A percentile compares a stretch with the other conserved stretches of the same genome.
Evolutionary conservation across 129 eudicot genomes (phyloP).

Genomic region (Sambucus nigra): DNA sequence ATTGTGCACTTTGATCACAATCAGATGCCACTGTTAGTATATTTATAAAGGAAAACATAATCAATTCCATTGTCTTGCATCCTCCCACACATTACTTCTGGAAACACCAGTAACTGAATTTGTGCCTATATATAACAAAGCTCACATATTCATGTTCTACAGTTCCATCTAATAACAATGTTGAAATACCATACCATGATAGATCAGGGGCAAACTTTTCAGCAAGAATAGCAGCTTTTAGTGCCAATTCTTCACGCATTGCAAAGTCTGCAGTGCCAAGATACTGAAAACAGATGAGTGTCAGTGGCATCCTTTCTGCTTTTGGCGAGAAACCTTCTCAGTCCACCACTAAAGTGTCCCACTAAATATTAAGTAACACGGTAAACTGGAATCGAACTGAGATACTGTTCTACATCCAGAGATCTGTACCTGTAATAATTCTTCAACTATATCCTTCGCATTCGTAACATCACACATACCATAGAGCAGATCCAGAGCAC

Average conservation of each 20-base stretch:
- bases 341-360: slow-evolving; percentile 4
- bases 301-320: slow-evolving; percentile 6
- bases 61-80: too few species aligned
- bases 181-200: slow-evolving; percentile 59
- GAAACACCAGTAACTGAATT: too few species aligned
- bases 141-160: not conserved
- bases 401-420: not conserved
- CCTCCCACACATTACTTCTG: too few species aligned
- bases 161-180: slow-evolving; percentile 3
- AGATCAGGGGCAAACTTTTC: slow-evolving; percentile 98
- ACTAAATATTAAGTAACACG: slow-evolving; percentile 4
- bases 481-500: slow-evolving; percentile 92
- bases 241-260: slow-evolving; percentile 96
- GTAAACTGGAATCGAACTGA: not conserved
- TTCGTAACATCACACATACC: slow-evolving; percentile 99
- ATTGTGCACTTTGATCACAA: too few species aligned
- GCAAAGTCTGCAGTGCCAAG: slow-evolving; percentile 93
- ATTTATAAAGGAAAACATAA: too few species aligned
- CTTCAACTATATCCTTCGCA: slow-evolving; percentile 98
- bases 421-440: slow-evolving; percentile 68
- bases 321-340: not conserved
- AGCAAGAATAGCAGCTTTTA: slow-evolving; percentile 96
- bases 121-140: too few species aligned
- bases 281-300: slow-evolving; percentile 48
- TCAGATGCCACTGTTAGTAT: too few species aligned